Conservation (phyloP, 306 rosid genomes). For the Cicer arietinum region DNA sequence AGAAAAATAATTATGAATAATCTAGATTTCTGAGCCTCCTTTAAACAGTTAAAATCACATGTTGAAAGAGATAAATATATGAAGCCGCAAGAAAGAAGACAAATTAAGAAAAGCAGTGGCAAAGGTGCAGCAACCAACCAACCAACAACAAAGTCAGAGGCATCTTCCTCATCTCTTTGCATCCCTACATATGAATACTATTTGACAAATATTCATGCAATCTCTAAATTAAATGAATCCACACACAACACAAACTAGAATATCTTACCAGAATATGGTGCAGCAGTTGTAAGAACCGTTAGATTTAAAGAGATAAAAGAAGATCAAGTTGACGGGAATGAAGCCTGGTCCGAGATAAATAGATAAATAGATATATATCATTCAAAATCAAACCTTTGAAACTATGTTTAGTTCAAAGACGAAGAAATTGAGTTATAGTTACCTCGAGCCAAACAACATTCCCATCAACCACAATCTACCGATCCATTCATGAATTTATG, state of each 20-base stretch:
- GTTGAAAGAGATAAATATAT: too few species aligned
- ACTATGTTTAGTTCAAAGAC: not conserved
- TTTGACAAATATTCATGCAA: conserved; percentile 33
- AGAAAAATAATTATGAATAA: not conserved
- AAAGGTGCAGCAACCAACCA: not conserved
- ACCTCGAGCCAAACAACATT: conserved; percentile 82
- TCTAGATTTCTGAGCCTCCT: conserved; percentile 17
- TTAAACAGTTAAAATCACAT: not conserved
- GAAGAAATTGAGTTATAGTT: conserved; percentile 13
- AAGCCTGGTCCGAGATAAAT: conserved; percentile 73
- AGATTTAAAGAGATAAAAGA: not conserved
- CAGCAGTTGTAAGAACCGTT: too few species aligned
- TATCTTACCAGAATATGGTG: too few species aligned
- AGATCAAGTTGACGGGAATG: conserved; percentile 63
- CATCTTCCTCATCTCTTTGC: not conserved
- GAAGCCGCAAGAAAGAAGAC: not conserved
- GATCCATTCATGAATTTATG: not conserved
- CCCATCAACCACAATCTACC: conserved; percentile 63
- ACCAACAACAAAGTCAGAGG: conserved; percentile 18
- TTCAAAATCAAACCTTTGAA: conserved; percentile 41
- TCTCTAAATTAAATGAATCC: not conserved
- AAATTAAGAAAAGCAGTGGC: not conserved
- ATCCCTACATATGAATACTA: too few species aligned
- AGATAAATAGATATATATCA: not conserved
- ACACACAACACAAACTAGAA: not conserved